phyloP scores from a whole-genome alignment of 495 filamentous ascomycete species.

The Evernia prunastri region DNA sequence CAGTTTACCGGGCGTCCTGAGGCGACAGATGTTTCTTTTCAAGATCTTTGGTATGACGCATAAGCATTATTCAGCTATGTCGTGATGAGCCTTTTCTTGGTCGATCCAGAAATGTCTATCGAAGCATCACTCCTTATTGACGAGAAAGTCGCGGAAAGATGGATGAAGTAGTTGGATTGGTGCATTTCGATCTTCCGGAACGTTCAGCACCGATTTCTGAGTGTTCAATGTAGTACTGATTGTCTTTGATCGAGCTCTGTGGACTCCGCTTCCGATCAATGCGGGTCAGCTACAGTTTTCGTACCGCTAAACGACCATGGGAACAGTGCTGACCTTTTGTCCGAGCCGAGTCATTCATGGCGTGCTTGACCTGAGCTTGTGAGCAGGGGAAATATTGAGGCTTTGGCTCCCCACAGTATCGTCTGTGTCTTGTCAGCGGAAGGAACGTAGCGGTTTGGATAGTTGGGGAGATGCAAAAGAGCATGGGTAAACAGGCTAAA shows the following conservation, averaged over 20 bases:
- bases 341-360: neutral
- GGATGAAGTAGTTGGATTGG: constrained; percentile 41
- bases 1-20: constrained; percentile 30
- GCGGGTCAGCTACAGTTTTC: neutral
- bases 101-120: constrained; percentile 36
- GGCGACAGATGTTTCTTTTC: constrained; percentile 36
- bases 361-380: neutral
- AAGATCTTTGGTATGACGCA: constrained; percentile 32
- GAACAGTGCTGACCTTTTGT: neutral
- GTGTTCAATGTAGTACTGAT: neutral
- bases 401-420: neutral
- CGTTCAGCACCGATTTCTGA: constrained; percentile 21
- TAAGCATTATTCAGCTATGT: constrained; percentile 33
- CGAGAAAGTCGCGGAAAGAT: constrained; percentile 49
- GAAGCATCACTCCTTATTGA: constrained; percentile 32
- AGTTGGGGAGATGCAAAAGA: too few species aligned
- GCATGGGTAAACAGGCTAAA: too few species aligned
- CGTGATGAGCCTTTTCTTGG: constrained; percentile 32
- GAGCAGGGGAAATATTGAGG: neutral
- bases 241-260: constrained; percentile 1
- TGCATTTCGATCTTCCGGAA: constrained; percentile 16
- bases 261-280: neutral
- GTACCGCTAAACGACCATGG: neutral
- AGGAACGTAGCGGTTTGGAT: too few species aligned
- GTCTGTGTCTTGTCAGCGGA: too few species aligned